These are phyloP conservation scores for Helianthus tuberosus DNA, from an alignment of 129 eudicot species.

Conservation along the genomic window DNA sequence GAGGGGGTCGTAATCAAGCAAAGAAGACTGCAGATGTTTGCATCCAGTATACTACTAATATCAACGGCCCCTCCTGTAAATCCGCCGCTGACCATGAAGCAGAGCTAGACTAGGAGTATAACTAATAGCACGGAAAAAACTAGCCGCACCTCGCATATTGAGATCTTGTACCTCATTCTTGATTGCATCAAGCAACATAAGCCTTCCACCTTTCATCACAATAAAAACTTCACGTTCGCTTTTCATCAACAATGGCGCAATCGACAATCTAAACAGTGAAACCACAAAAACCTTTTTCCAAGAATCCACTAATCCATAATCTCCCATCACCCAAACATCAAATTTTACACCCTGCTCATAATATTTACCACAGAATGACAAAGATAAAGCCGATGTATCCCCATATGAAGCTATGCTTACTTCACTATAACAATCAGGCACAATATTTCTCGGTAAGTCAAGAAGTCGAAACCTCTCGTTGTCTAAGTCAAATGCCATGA, in stretches of 20 bases:
- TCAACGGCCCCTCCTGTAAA: too few species aligned
- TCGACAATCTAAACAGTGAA: conserved; percentile 6
- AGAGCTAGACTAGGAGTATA: conserved; percentile 45
- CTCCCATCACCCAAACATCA: conserved; percentile 50
- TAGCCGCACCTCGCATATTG: conserved; percentile 26
- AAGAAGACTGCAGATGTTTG: too few species aligned
- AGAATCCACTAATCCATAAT: conserved; percentile 42
- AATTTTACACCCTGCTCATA: conserved; percentile 28
- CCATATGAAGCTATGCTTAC: conserved; percentile 25
- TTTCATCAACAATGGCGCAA: conserved; percentile 38
- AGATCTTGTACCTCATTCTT: conserved; percentile 31
- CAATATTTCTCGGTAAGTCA: conserved; percentile 35
- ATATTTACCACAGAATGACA: conserved; percentile 35
- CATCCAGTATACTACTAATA: too few species aligned
- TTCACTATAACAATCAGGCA: conserved; percentile 5
- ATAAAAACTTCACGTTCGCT: conserved; percentile 32
- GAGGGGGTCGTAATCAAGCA: too few species aligned
- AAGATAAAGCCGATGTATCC: conserved; percentile 5
- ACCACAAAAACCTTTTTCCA: conserved; percentile 41
- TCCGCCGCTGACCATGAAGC: conserved; percentile 13
- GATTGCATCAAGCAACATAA: conserved; percentile 34
- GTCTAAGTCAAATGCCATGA: conserved; percentile 43
- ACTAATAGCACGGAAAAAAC: conserved; percentile 24
- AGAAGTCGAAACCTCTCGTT: conserved; percentile 36
- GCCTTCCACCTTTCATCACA: conserved; percentile 34